Evolutionary conservation across 805 yeast genomes (phyloP), one percentile per base, ranked within the genome.

Genomic region (Schizosaccharomyces cryophilus): DNA sequence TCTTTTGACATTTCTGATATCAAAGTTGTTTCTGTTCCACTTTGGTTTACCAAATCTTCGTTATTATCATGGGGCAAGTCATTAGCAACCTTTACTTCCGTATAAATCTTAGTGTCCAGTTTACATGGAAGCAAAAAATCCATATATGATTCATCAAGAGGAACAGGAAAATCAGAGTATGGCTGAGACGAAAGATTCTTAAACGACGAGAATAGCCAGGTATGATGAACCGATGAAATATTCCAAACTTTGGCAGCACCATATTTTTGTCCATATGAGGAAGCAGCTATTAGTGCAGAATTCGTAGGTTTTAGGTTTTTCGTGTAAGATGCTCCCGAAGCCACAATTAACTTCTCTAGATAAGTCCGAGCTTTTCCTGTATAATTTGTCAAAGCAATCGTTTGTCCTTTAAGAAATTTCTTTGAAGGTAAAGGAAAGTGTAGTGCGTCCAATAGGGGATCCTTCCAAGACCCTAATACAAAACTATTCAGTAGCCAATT

Each of bases 121-220:
- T n/a, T n/a, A 24, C 51, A 45, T 45, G 51, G 51, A 45, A 45
- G 26, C 21, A 45, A 19, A 24, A 45, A 45, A 45, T 45, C 51
- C 51, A 45, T 45, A 11, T 45, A 45, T 1, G 51, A 45, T n/a
- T 45, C 51, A 24, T 45, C 51, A 3, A 45, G 26, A n/a, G 51
- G 51, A n/a, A 45, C 51, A 11, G 51, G 51, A n/a, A 45, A 45
- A 45, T 45, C 51, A n/a, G 21, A 6, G 17, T 19, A 45, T 3
- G 51, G 26, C 17, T 45, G n/a, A 24, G 38, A 5, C 1, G 56
- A 51, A 17, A 24, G 19, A 7, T 3, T 21, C 17, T 78, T 73
- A 64, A 77, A 90, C 54, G 87, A 78, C 61, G 85, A 89, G 67
- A 90, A 97, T 15, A 90, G 71, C 98, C 98, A 90, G 15, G 82